Evolutionary conservation across 108 stramenopile species (phyloP), one percentile per base, ranked within the genome.

Genomic region (Cyclotella choctawhatcheeana): DNA sequence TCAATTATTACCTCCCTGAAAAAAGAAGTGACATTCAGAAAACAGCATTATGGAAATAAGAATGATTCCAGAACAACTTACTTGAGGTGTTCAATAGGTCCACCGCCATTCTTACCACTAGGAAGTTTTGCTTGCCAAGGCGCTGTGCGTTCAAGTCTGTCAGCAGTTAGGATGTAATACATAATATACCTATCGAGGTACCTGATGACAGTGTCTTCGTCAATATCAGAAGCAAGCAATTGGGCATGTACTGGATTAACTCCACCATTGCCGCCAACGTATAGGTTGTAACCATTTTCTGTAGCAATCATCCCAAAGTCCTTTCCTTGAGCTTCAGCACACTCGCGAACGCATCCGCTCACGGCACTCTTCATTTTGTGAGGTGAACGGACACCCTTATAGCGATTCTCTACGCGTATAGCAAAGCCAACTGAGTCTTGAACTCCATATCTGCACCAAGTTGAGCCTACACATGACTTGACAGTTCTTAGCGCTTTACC

Each of bases 241-340:
- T 93, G 85, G n/a, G 92, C 96, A 69, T 97, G 96, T 25, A 93
- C 87, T 27, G 96, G 93, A 60, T 85, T 92, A 45, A 85, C 76
- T n/a, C 93, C 94, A 24, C 94, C 94, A 69, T 97, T 97, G 16
- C 96, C 96, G 34, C 93, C 91, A 33, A 96, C 82, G 61, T 96
- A 96, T 24, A 97, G 81, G 69, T 97, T 94, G 85, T 97, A 97
- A 7, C 96, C 96, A 44, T 93, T 86, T 72, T 97, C 96, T 4
- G 96, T 97, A 3, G 96, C 96, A 54, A 97, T 94, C 82, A 97
- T 81, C 10, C 96, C 96, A 53, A 95, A 97, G 83, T 97, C 96
- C 69, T 97, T 97, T 17, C 88, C 60, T 84, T 93, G 88, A 14
- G 96, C 96, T 82, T 97, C 96, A 17, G 96, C 93, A 79, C 96